Evolutionary conservation across 805 yeast species (phyloP), one percentile per base, ranked within the genome.

Genomic region (Tetrapisispora fleetii): DNA sequence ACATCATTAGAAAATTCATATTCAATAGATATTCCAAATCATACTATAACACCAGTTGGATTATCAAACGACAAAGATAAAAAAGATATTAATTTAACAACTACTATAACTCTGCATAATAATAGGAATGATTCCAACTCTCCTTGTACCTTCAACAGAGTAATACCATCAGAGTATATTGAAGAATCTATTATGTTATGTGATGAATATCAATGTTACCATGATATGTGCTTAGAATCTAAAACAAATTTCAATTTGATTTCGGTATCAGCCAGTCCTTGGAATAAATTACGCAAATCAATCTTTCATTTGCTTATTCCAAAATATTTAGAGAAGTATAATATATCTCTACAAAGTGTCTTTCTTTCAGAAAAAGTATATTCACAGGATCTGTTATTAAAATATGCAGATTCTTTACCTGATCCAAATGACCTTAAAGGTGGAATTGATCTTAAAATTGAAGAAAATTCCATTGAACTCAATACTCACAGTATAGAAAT

Each of bases 181-280:
- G 43, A 57, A 7, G 54, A 58, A 24, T 46, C 53, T 8, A 57
- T 58, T n/a, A 40, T 62, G 19, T 43, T 64, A 36, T 40, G 30
- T 7, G 58, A 58, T 43, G 67, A 64, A 44, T 60, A 59, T 40
- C 58, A 56, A 38, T 51, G 58, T 37, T 64, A 54, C 37, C 57
- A 58, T 41, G 60, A 60, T 30, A 55, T 56, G 58, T 63, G 67
- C 40, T 45, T 63, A 33, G 46, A 55, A 10, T 52, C 52, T 5
- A 43, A 44, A 4, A 50, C 52, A 24, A 55, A 58, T 47, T 63
- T 59, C 43, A 61, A 52, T 42, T 43, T 63, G 33, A 54, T 63
- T n/a, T 59, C 63, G 9, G 50, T 56, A 9, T 53, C 57, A 9
- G 21, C 45, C 14, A 36, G 41, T 18, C 52, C 58, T 28, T 55